Percentiles rank a stretch among this genome's conserved stretches.
Evolutionary conservation across 2,329 filamentous ascomycete genomes (phyloP).

Genomic region (Sarocladium kiliense): DNA sequence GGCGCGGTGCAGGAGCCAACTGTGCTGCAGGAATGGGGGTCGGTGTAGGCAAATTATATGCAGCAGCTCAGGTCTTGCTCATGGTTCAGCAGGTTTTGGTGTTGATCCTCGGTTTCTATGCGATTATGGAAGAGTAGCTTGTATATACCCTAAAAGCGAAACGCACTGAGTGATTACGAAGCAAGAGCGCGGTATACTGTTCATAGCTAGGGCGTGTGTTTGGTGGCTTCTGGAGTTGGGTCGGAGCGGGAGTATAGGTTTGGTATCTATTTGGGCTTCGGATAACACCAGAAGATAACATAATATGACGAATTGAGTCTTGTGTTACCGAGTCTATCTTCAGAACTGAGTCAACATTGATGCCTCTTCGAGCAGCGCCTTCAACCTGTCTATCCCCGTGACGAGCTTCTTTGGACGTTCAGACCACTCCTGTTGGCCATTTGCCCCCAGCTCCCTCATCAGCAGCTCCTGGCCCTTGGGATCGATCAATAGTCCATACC

Average conservation of each 20-base stretch:
- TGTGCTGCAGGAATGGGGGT: constrained; percentile 29
- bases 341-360: constrained; percentile 5
- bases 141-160: not conserved
- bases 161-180: not conserved
- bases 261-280: too few relatives aligned
- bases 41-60: not conserved
- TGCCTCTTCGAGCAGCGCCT: not conserved
- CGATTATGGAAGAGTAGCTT: not conserved
- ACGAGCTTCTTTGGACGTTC: not conserved
- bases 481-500: constrained; percentile 19
- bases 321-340: too few relatives aligned
- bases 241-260: too few relatives aligned
- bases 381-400: not conserved
- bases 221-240: too few relatives aligned
- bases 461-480: constrained; percentile 18
- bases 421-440: constrained; percentile 5
- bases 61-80: too few relatives aligned
- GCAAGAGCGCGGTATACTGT: too few relatives aligned
- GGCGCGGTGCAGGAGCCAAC: constrained; percentile 27
- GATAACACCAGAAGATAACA: too few relatives aligned
- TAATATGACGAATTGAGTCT: too few relatives aligned
- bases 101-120: not conserved
- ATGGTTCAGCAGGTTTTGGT: too few relatives aligned
- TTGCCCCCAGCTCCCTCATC: constrained; percentile 20
- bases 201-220: too few relatives aligned